Percentiles rank a stretch among this genome's conserved stretches.
These are phyloP conservation scores for Hordeum marinum DNA, from an alignment of 176 grass and related monocot species.

Conservation along the genomic window DNA sequence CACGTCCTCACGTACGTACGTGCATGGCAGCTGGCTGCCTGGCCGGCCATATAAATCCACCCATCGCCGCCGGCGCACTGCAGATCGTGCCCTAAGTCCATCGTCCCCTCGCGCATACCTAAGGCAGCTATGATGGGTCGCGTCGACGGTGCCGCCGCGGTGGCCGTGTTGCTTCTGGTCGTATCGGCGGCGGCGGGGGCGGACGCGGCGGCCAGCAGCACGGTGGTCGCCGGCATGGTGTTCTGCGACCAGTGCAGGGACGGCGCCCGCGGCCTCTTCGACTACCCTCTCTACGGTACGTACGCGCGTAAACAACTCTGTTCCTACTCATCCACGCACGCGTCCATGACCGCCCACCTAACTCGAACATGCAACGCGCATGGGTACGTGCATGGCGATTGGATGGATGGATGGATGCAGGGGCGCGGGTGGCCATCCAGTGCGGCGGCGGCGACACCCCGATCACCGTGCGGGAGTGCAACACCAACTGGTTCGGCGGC, in stretches of 20 bases:
- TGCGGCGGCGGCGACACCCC: conserved; percentile 51
- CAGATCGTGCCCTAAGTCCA: not conserved
- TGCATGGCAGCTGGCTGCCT: too few species aligned
- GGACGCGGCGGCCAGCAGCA: conserved; percentile 13
- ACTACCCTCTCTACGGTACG: conserved; percentile 76
- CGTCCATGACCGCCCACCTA: not conserved
- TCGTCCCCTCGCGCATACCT: not conserved
- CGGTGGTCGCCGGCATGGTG: conserved; percentile 81
- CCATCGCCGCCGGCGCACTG: not conserved
- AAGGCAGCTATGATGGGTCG: not conserved
- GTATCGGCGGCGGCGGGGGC: not conserved
- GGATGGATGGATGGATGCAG: conserved; percentile 12
- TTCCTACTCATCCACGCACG: not conserved
- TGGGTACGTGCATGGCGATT: not conserved
- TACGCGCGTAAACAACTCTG: too few species aligned
- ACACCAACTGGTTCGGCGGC: conserved; percentile 85
- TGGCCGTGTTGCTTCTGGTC: not conserved
- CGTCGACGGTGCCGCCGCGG: not conserved
- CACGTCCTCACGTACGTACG: too few species aligned
- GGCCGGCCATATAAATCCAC: not conserved
- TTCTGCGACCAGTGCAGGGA: conserved; percentile 96
- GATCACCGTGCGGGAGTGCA: conserved; percentile 43
- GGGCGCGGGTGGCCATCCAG: conserved; percentile 64
- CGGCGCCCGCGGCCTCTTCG: conserved; percentile 57
- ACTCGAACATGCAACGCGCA: too few species aligned